Percentiles rank a stretch among this genome's conserved stretches.
These are phyloP conservation scores for Naganishia sp. DNA, from an alignment of 1,284 basidiomycete genomes.

Conservation along the genomic window DNA sequence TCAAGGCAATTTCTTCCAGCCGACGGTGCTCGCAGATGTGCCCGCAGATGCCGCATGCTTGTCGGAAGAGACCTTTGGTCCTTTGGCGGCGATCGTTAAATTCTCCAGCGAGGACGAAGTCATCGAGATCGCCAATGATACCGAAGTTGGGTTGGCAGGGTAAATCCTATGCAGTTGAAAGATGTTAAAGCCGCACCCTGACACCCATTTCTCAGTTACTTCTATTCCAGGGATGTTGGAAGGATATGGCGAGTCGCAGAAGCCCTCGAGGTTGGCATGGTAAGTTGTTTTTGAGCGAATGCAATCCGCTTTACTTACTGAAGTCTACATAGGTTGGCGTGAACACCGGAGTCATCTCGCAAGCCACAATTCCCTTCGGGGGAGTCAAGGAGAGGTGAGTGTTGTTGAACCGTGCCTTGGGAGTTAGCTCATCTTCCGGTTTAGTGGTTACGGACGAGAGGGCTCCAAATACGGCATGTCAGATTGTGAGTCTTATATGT, in stretches of 20 bases:
- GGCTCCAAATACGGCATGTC: constrained; percentile 53
- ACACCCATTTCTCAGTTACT: constrained; percentile 58
- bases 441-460: constrained; percentile 67
- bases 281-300: constrained; percentile 59
- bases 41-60: constrained; percentile 65
- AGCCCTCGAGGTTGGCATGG: constrained; percentile 94
- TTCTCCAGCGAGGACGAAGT: constrained; percentile 95
- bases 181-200: not conserved
- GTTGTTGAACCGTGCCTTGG: too few relatives aligned
- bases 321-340: constrained; percentile 43
- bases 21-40: constrained; percentile 89
- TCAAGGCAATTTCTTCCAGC: constrained; percentile 71
- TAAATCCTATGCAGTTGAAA: constrained; percentile 13
- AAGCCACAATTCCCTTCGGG: constrained; percentile 86
- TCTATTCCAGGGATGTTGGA: constrained; percentile 86
- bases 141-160: constrained; percentile 84
- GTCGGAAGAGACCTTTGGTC: constrained; percentile 86
- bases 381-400: constrained; percentile 59
- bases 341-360: constrained; percentile 80
- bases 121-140: constrained; percentile 77
- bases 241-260: constrained; percentile 98
- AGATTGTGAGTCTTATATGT: constrained; percentile 43
- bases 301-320: not conserved
- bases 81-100: constrained; percentile 62
- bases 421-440: constrained; percentile 57